Percentiles rank a stretch among this genome's conserved stretches.
These are phyloP conservation scores for Excoecaria agallocha DNA, from an alignment of 345 rosid genomes.

Conservation along the genomic window DNA sequence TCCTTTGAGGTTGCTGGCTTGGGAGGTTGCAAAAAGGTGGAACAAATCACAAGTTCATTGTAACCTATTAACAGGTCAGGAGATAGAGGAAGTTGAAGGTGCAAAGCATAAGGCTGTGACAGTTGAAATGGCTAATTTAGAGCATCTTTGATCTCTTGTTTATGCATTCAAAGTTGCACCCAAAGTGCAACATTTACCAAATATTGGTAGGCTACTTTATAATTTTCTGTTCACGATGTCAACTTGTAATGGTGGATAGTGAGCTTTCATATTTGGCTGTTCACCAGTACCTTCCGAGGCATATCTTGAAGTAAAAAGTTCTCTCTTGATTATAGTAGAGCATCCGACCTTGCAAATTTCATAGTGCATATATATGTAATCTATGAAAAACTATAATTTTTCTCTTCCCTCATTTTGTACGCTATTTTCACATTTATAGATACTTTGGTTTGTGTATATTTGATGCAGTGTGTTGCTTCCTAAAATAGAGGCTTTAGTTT, in stretches of 20 bases:
- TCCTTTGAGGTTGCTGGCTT: constrained; percentile 89
- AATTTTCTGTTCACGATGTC: not conserved
- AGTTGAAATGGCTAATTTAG: constrained; percentile 97
- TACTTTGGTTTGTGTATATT: not conserved
- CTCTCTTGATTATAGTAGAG: not conserved
- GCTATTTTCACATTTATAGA: no score
- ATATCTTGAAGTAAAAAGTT: not conserved
- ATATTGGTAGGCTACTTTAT: constrained; percentile 51
- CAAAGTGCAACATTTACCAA: constrained; percentile 48
- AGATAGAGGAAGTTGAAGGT: constrained; percentile 77
- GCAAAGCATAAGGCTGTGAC: constrained; percentile 89
- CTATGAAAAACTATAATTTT: not conserved
- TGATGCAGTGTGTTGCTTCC: not conserved
- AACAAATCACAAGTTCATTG: constrained; percentile 86
- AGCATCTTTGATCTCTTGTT: constrained; percentile 61
- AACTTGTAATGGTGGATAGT: not conserved
- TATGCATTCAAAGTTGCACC: constrained; percentile 71
- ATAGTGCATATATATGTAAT: not conserved
- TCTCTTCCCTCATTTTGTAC: not conserved
- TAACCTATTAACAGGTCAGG: constrained; percentile 90
- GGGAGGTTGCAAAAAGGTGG: constrained; percentile 89
- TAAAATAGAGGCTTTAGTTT: not conserved
- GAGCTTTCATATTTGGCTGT: not conserved
- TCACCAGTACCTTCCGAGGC: not conserved
- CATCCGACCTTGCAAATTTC: not conserved